Evolutionary conservation across 371 early-diverging fungal genomes (phyloP), one percentile per base, ranked within the genome.

Genomic region (Paraphysoderma sedebokerense): DNA sequence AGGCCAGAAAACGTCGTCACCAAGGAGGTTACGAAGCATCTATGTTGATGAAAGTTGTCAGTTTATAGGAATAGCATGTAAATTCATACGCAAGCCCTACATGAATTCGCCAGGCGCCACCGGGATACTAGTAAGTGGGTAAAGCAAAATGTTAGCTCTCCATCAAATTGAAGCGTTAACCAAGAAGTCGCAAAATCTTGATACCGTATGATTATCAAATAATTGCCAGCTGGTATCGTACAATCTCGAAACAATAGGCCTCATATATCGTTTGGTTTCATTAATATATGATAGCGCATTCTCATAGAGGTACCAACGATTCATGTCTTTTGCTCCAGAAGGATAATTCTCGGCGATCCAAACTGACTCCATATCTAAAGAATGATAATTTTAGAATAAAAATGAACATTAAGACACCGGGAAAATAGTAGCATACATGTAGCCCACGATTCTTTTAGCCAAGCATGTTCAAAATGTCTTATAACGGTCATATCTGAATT

Each of bases 381-480:
- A 40, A 30, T 19, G 28, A 30, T 7, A 7, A 13, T 17, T n/a
- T 12, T 53, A 30, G 12, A 17, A 1, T 34, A 30, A 27, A 26
- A 22, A 40, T n/a, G n/a, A n/a, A n/a, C n/a, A 29, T 24, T 39
- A 44, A 48, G 12, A 48, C 58, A 49, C 54, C 62, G 63, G 66
- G 17, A 58, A 45, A n/a, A 34, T 19, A 7, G 39, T 37, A 60
- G 66, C 24, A 67, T 64, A 50, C 68, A 75, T 0, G 60, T 60
- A 6, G 76, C 76, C 74, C 74, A 76, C 22, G 66, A 61, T 57
- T 74, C 77, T 59, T 74, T 76, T n/a, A 73, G 48, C 77, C 77
- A 77, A 15, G 59, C 75, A 56, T 75, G 74, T 45, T 77, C 77
- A 59, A 74, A 76, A 56, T 72, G 69, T 38, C 70, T 55, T 28